These are phyloP conservation scores for Pulveroboletus sp. DNA, from an alignment of 768 basidiomycete species.

Conservation along the genomic window DNA sequence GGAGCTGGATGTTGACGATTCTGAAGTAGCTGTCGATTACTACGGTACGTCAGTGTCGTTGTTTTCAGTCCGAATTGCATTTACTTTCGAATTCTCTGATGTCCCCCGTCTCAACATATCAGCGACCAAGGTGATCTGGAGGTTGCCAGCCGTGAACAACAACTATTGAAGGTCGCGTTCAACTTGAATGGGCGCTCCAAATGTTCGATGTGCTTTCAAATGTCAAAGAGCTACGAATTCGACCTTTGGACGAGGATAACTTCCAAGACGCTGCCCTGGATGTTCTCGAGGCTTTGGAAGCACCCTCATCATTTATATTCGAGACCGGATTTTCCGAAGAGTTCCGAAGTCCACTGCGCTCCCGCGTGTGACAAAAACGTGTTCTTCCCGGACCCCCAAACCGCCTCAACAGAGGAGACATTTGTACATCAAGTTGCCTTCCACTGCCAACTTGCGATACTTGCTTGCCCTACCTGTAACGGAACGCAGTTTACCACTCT, in stretches of 20 bases:
- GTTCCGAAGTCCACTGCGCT: constrained; percentile 15
- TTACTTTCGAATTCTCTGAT: constrained; percentile 12
- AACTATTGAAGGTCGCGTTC: constrained; percentile 43
- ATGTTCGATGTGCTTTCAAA: constrained; percentile 35
- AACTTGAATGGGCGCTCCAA: constrained; percentile 45
- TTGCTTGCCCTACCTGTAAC: constrained; percentile 41
- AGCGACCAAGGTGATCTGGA: constrained; percentile 43
- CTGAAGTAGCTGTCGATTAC: constrained; percentile 8
- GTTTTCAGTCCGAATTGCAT: not conserved
- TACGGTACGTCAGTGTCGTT: constrained; percentile 15
- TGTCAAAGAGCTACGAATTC: constrained; percentile 12
- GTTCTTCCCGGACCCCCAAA: constrained; percentile 27
- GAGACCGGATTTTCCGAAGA: constrained; percentile 22
- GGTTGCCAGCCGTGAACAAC: constrained; percentile 38
- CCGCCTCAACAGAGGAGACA: constrained; percentile 32
- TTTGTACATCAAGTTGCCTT: constrained; percentile 38
- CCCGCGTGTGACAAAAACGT: constrained; percentile 24
- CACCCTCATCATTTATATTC: constrained; percentile 36
- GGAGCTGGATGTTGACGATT: constrained; percentile 6
- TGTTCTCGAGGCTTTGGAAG: constrained; percentile 40
- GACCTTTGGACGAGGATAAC: constrained; percentile 24
- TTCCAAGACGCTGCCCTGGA: constrained; percentile 41
- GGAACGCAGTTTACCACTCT: constrained; percentile 48
- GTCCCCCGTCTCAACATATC: constrained; percentile 16
- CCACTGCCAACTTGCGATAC: constrained; percentile 30